These are phyloP conservation scores for Cyberlindnera mrakii DNA, from an alignment of 805 yeast species.

Conservation along the genomic window DNA sequence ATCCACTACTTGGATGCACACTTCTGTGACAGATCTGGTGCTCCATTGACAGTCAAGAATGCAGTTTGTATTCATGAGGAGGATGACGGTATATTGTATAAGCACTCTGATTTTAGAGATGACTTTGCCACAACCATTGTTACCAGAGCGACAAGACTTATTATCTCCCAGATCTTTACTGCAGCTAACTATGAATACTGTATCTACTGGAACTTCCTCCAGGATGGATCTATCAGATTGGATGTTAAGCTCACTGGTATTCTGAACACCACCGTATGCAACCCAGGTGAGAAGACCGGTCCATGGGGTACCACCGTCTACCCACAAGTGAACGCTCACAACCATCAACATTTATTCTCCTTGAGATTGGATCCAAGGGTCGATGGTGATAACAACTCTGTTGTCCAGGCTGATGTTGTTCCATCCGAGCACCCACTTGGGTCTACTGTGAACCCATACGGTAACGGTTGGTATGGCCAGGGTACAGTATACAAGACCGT, in stretches of 20 bases:
- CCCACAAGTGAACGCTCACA: conserved; percentile 78
- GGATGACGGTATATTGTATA: conserved; percentile 73
- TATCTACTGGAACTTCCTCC: conserved; percentile 76
- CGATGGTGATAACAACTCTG: conserved; percentile 76
- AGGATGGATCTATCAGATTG: conserved; percentile 77
- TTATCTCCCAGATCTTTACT: conserved; percentile 76
- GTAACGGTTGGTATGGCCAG: conserved; percentile 68
- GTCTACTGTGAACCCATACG: conserved; percentile 65
- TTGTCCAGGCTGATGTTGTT: conserved; percentile 59
- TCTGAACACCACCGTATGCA: conserved; percentile 63
- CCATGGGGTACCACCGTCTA: conserved; percentile 81
- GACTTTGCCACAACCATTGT: conserved; percentile 67
- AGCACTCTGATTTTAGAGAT: conserved; percentile 83
- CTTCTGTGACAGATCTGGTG: conserved; percentile 62
- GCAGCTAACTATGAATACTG: conserved; percentile 80
- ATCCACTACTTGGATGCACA: conserved; percentile 81
- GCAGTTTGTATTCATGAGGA: conserved; percentile 85
- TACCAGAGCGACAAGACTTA: conserved; percentile 68
- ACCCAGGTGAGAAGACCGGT: conserved; percentile 58
- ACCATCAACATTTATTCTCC: conserved; percentile 80
- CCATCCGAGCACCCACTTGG: conserved; percentile 57
- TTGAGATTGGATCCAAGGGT: conserved; percentile 75
- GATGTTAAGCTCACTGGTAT: conserved; percentile 81
- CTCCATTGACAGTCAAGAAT: conserved; percentile 63
- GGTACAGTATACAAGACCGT: conserved; percentile 65